Conservation (phyloP, 2,329 filamentous ascomycete species). For the Diaporthe ilicicola region DNA sequence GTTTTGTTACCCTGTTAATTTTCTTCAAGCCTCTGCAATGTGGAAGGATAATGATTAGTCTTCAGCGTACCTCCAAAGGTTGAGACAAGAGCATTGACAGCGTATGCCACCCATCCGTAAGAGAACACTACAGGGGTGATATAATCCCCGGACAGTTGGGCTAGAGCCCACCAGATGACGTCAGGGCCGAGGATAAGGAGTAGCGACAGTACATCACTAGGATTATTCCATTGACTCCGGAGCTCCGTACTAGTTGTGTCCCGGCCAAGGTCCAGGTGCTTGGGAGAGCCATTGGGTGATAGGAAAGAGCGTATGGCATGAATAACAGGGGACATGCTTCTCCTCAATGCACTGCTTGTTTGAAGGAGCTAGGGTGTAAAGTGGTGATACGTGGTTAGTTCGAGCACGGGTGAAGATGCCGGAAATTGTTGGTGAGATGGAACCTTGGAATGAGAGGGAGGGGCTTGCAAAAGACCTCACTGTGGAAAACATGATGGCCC, state of each 20-base stretch:
- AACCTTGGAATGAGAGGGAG: no score
- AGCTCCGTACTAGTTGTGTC: not conserved
- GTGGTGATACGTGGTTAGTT: not conserved
- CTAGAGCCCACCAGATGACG: constrained; percentile 35
- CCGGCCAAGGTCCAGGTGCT: not conserved
- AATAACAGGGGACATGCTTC: not conserved
- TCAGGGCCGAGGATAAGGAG: constrained; percentile 37
- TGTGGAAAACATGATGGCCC: not conserved
- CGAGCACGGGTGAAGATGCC: not conserved
- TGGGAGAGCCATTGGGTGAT: not conserved
- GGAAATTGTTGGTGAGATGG: no score
- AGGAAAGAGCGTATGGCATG: not conserved
- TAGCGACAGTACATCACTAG: constrained; percentile 33
- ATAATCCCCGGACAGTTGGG: constrained; percentile 31
- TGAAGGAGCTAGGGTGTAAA: not conserved
- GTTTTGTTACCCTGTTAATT: no score
- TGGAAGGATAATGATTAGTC: no score
- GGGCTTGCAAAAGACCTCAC: not conserved
- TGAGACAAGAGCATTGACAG: constrained; percentile 34
- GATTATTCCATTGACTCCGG: constrained; percentile 32
- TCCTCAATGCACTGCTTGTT: not conserved
- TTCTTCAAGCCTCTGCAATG: no score
- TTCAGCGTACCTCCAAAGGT: no score
- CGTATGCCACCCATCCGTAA: constrained; percentile 38
- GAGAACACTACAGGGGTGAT: constrained; percentile 38